Evolutionary conservation across 2,329 filamentous ascomycete genomes (phyloP).

Genomic region (Alternaria sp.): DNA sequence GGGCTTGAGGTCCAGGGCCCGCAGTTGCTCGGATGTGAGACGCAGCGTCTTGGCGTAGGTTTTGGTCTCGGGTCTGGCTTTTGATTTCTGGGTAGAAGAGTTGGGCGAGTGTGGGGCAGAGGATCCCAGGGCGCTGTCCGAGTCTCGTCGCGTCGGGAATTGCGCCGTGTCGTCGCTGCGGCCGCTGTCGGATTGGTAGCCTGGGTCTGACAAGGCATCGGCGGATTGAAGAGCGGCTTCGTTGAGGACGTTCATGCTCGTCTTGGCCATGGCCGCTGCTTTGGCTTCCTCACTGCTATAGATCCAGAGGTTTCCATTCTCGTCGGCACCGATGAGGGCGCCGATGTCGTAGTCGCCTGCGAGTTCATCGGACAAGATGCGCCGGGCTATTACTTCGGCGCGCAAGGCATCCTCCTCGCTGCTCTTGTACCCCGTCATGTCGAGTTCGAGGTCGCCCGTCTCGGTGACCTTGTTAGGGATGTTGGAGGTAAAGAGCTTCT

Average conservation of each 20-base stretch:
- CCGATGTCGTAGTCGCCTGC: slow-evolving; percentile 97
- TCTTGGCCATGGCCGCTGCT: slow-evolving; percentile 78
- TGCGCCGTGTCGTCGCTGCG: slow-evolving; percentile 67
- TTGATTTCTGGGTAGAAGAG: slow-evolving; percentile 58
- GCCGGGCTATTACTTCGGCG: slow-evolving; percentile 91
- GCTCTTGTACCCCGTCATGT: slow-evolving; percentile 97
- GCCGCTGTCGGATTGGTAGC: slow-evolving; percentile 89
- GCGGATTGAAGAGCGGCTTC: slow-evolving; percentile 65
- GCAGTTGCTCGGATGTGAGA: slow-evolving; percentile 93
- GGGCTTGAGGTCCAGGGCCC: slow-evolving; percentile 79
- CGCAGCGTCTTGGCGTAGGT: slow-evolving; percentile 98
- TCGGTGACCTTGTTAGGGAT: slow-evolving; percentile 94
- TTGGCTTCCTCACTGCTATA: slow-evolving; percentile 98
- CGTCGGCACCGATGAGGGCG: slow-evolving; percentile 91
- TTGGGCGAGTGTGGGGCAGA: slow-evolving; percentile 64
- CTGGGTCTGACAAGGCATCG: slow-evolving; percentile 91
- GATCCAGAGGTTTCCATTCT: slow-evolving; percentile 98
- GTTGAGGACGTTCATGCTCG: slow-evolving; percentile 62
- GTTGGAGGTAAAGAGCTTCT: slow-evolving; percentile 87
- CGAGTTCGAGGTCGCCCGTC: slow-evolving; percentile 92
- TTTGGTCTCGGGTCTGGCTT: slow-evolving; percentile 63
- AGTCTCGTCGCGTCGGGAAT: slow-evolving; percentile 72
- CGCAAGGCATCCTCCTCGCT: slow-evolving; percentile 91
- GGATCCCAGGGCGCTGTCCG: slow-evolving; percentile 73
- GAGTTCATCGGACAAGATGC: slow-evolving; percentile 90